Evolutionary conservation across 1,284 basidiomycete species (phyloP).

Genomic region (Trametes versicolor): DNA sequence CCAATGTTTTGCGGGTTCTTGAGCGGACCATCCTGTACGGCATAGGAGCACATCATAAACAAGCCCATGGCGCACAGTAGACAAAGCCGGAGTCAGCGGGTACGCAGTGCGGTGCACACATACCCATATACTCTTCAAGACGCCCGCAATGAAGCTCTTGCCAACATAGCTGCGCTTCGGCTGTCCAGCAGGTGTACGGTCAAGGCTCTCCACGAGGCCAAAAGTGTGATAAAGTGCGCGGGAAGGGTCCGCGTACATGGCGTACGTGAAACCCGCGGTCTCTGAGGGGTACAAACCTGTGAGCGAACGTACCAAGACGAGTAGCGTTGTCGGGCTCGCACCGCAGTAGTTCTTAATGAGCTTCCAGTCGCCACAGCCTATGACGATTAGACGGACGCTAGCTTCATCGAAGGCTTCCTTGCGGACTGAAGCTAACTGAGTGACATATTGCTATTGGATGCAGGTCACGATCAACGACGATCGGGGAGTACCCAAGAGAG

Average conservation of each 20-base stretch:
- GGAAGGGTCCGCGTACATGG: conserved; percentile 68
- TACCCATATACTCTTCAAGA: conserved; percentile 60
- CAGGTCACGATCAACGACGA: conserved; percentile 8
- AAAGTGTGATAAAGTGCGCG: conserved; percentile 62
- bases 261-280: conserved; percentile 55
- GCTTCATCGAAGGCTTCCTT: conserved; percentile 55
- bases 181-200: conserved; percentile 55
- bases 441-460: conserved; percentile 60
- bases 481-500: conserved; percentile 11
- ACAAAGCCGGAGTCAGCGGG: background rate
- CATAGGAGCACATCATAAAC: background rate
- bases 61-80: background rate
- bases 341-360: conserved; percentile 64
- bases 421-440: conserved; percentile 57
- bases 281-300: conserved; percentile 45
- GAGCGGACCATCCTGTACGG: conserved; percentile 51
- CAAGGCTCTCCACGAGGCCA: conserved; percentile 59
- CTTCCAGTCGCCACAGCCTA: conserved; percentile 72
- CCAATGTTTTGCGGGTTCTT: conserved; percentile 58
- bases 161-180: conserved; percentile 58
- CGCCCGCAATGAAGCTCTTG: conserved; percentile 44
- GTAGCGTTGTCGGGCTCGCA: conserved; percentile 35
- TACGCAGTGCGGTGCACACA: conserved; percentile 22
- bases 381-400: conserved; percentile 56
- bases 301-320: background rate